Conservation (phyloP, 2,329 filamentous ascomycete species). For the Anthostomella pinea region DNA sequence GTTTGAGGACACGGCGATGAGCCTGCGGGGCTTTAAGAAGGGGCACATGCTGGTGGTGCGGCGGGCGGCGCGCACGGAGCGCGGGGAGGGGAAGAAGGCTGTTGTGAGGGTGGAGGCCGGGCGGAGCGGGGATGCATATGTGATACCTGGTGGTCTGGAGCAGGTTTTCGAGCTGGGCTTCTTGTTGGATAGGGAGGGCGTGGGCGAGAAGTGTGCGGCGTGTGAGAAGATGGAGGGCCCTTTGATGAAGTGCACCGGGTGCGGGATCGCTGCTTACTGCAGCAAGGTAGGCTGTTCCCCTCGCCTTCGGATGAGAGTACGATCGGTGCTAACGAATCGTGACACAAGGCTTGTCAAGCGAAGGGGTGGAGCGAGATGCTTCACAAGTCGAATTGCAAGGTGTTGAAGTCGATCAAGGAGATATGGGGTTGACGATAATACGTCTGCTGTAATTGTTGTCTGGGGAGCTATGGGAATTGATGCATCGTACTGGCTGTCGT, state of each 20-base stretch:
- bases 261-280: slow-evolving; percentile 44
- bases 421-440: slow-evolving; percentile 31
- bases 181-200: slow-evolving; percentile 3
- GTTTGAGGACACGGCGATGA: slow-evolving; percentile 40
- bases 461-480: no score
- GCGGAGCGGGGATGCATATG: slow-evolving; percentile 26
- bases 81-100: slow-evolving; percentile 37
- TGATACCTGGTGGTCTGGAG: slow-evolving; percentile 24
- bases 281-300: slow-evolving; percentile 37
- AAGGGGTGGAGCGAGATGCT: slow-evolving; percentile 40
- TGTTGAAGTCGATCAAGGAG: slow-evolving; percentile 37
- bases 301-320: neutral
- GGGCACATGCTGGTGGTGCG: slow-evolving; percentile 40
- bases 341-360: slow-evolving; percentile 41
- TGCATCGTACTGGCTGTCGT: no score
- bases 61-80: slow-evolving; percentile 33
- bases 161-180: slow-evolving; percentile 24
- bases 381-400: slow-evolving; percentile 45
- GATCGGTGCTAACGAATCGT: neutral
- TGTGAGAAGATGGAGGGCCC: slow-evolving; percentile 23
- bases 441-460: neutral
- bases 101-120: slow-evolving; percentile 37
- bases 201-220: slow-evolving; percentile 22
- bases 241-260: slow-evolving; percentile 42
- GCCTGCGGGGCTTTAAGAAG: slow-evolving; percentile 35